Evolutionary conservation across 1,284 basidiomycete genomes (phyloP).

Genomic region (Pascua sp.): DNA sequence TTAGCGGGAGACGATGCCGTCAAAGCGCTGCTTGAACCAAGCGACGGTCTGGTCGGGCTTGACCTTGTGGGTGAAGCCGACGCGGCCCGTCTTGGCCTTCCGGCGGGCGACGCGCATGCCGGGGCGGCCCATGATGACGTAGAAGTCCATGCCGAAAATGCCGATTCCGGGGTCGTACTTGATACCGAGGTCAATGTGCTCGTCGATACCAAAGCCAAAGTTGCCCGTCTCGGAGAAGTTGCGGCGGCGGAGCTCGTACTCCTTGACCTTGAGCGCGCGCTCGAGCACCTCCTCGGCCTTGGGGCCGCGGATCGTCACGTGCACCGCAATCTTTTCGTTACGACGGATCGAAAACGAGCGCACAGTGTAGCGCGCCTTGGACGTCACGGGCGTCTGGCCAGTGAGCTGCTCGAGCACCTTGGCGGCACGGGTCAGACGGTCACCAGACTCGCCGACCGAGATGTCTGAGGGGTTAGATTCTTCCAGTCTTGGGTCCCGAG

Average conservation of each 20-base stretch:
- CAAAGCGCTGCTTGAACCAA: constrained; percentile 99
- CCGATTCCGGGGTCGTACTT: constrained; percentile 95
- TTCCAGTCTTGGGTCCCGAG: neutral
- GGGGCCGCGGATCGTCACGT: constrained; percentile 98
- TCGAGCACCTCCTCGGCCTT: constrained; percentile 99
- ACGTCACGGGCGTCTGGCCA: constrained; percentile 98
- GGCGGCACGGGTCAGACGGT: constrained; percentile 97
- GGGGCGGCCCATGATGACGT: constrained; percentile 94
- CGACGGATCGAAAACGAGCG: constrained; percentile 98
- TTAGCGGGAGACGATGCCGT: constrained; percentile 74
- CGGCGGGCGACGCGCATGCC: constrained; percentile 88
- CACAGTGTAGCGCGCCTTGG: constrained; percentile 99
- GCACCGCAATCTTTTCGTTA: constrained; percentile 99
- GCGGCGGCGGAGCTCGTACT: constrained; percentile 87
- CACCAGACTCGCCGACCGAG: constrained; percentile 99
- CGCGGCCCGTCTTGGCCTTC: constrained; percentile 80
- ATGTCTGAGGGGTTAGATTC: constrained; percentile 65
- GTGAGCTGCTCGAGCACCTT: constrained; percentile 99
- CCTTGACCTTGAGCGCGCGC: constrained; percentile 99
- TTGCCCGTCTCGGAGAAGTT: constrained; percentile 97
- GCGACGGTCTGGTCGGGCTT: constrained; percentile 89
- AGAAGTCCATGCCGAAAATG: constrained; percentile 99
- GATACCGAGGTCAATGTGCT: constrained; percentile 98
- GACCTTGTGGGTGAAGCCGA: constrained; percentile 84
- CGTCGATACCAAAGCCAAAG: constrained; percentile 97